Conservation (phyloP, 192 early-diverging fungal genomes). For the Umbelopsis sp. region DNA sequence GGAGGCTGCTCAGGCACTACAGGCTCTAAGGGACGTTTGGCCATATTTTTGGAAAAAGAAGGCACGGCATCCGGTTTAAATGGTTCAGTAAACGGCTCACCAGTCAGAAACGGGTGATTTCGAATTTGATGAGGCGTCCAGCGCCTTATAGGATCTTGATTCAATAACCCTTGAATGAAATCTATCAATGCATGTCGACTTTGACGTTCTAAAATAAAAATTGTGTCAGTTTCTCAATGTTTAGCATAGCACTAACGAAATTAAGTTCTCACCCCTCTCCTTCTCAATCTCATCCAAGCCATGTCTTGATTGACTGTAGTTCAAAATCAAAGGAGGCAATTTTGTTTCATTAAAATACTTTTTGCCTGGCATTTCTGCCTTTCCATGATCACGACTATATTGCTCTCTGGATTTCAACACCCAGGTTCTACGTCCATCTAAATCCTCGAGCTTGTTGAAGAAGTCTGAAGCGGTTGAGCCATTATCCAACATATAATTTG, state of each 20-base stretch:
- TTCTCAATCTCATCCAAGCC: slow-evolving; percentile 8
- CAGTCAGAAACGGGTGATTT: slow-evolving; percentile 83
- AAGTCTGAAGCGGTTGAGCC: slow-evolving; percentile 82
- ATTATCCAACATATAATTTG: slow-evolving; percentile 86
- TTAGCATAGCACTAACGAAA: not conserved
- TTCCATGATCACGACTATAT: slow-evolving; percentile 19
- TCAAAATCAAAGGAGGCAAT: slow-evolving; percentile 19
- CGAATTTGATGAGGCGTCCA: slow-evolving; percentile 82
- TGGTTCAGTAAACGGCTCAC: slow-evolving; percentile 61
- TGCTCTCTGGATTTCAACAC: slow-evolving; percentile 20
- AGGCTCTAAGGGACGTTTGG: not conserved
- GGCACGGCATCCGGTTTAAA: slow-evolving; percentile 43
- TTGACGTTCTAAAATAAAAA: slow-evolving; percentile 22
- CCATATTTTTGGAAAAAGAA: slow-evolving; percentile 5
- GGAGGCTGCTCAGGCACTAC: slow-evolving; percentile 4
- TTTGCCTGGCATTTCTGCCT: slow-evolving; percentile 22
- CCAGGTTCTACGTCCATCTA: slow-evolving; percentile 40
- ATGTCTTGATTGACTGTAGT: slow-evolving; percentile 8
- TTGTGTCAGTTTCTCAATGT: not conserved
- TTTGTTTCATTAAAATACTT: slow-evolving; percentile 25
- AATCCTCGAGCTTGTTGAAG: slow-evolving; percentile 67
- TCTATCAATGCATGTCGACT: slow-evolving; percentile 66
- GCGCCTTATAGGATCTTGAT: slow-evolving; percentile 75
- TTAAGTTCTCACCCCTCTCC: not conserved
- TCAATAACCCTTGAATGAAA: slow-evolving; percentile 72